Evolutionary conservation across 164 flowering plant species (phyloP), one percentile per base, ranked within the genome.

Genomic region (Vitis amurensis): DNA sequence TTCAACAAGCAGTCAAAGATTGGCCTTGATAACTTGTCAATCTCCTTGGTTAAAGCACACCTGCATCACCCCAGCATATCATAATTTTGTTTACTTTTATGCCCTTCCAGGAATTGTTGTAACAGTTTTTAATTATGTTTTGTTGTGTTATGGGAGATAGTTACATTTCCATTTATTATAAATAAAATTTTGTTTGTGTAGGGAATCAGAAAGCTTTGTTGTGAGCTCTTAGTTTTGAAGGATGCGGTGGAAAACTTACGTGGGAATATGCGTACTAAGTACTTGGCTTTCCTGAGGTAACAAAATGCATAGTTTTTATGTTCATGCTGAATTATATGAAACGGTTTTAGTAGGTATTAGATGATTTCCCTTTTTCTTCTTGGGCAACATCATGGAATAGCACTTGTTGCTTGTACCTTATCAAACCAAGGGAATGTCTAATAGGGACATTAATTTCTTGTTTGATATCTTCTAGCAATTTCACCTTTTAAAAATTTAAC

Each of bases 181-280:
- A 52, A 9, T 56, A 30, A 27, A 17, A 48, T 51, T n/a, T 14
- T 51, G 7, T 50, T 70, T 63, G 19, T 83, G 78, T 81, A 95
- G 99, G 98, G 99, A 68, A 89, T 95, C 66, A 84, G 99, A 74
- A 89, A 85, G 64, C 86, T 93, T 8, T 95, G 99, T 66, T 91
- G 91, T 79, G 98, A 95, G 85, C 96, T 95, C 66, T 74, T 95
- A 84, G 97, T 90, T 82, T 79, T 95, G 68, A 95, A 95, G 83
- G 98, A 95, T 85, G 91, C 98, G 3, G 99, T 93, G 62, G 99
- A 95, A 51, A 89, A 88, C 72, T 80, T 95, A 77, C 85, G 92
- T 80, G 94, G 96, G 16, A 89, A 95, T 79, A 88, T 82, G 81
- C 94, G 82, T 8, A 78, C 92, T 14, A 95, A 95, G 77, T 91